A percentile compares a stretch with the other conserved stretches of the same genome.
phyloP scores from a whole-genome alignment of 768 basidiomycete genomes.

The Arthromyces matolae region DNA sequence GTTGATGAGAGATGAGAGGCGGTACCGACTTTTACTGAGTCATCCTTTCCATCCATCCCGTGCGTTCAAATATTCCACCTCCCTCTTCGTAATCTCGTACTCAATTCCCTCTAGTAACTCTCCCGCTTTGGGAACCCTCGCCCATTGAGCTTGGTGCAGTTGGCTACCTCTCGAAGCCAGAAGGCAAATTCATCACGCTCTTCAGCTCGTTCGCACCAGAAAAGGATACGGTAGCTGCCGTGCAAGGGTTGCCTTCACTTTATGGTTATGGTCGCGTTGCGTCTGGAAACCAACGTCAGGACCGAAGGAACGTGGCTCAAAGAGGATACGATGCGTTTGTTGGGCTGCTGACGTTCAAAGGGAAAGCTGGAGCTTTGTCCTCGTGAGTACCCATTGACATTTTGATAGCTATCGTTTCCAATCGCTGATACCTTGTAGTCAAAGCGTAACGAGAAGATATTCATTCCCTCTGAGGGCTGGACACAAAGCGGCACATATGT shows the following conservation, averaged over 20 bases:
- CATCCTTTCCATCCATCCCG: constrained; percentile 70
- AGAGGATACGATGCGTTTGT: constrained; percentile 54
- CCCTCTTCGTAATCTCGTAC: background rate
- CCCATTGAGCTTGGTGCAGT: constrained; percentile 65
- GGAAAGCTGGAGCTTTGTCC: constrained; percentile 29
- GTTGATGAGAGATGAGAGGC: constrained; percentile 54
- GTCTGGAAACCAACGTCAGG: constrained; percentile 45
- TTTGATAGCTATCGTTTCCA: background rate
- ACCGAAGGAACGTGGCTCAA: constrained; percentile 57
- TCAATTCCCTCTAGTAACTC: constrained; percentile 39
- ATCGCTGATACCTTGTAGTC: too few species aligned
- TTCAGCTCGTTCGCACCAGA: constrained; percentile 64
- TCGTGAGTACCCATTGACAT: constrained; percentile 33
- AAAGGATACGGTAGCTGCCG: constrained; percentile 38
- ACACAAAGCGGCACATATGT: constrained; percentile 63
- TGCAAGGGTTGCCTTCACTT: constrained; percentile 53
- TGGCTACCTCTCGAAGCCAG: constrained; percentile 65
- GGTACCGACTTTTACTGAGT: constrained; percentile 61
- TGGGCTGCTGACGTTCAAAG: constrained; percentile 45
- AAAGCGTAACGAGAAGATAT: constrained; percentile 48
- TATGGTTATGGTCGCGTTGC: constrained; percentile 60
- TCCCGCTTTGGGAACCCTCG: constrained; percentile 71
- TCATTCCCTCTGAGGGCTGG: constrained; percentile 59
- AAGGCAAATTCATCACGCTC: constrained; percentile 67
- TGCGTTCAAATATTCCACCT: constrained; percentile 42